Evolutionary conservation across 2,329 filamentous ascomycete genomes (phyloP).

Genomic region (Fusarium brachygibbosum): DNA sequence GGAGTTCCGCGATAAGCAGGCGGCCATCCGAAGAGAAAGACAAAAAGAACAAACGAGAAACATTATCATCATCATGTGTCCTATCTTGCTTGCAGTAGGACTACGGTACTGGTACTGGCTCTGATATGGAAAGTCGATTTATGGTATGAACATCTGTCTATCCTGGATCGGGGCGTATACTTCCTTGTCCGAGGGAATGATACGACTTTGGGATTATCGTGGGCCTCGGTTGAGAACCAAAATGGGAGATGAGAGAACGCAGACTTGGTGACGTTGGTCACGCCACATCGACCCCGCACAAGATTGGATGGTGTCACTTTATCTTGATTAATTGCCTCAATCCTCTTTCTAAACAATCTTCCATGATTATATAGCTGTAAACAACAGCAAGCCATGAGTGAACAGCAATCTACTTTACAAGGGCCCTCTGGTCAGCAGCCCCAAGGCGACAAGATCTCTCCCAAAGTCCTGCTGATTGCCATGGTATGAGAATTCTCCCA

Average conservation of each 20-base stretch:
- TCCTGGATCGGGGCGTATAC: background rate
- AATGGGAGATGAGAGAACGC: background rate
- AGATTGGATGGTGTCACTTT: conserved; percentile 8
- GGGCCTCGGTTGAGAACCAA: conserved; percentile 1
- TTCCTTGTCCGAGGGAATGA: background rate
- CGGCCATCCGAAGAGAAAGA: background rate
- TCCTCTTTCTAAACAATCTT: background rate
- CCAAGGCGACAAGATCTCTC: conserved; percentile 1
- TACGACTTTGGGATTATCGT: conserved; percentile 4
- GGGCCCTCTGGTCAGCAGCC: background rate
- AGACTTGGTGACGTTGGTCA: conserved; percentile 7
- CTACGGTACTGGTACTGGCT: background rate
- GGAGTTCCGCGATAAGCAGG: conserved; percentile 7
- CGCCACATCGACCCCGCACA: conserved; percentile 35
- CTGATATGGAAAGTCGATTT: background rate
- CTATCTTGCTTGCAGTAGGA: background rate
- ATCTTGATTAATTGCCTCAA: conserved; percentile 13
- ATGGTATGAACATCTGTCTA: rapidly evolving
- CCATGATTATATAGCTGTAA: rapidly evolving
- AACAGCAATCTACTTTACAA: rapidly evolving
- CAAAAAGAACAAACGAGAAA: background rate
- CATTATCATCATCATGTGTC: background rate
- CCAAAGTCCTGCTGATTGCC: conserved; percentile 33
- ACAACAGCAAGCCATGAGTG: background rate
- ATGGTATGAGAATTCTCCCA: conserved; percentile 1